A percentile compares a stretch with the other conserved stretches of the same genome.
These are phyloP conservation scores for Quercus glauca DNA, from an alignment of 306 rosid species.

Conservation along the genomic window DNA sequence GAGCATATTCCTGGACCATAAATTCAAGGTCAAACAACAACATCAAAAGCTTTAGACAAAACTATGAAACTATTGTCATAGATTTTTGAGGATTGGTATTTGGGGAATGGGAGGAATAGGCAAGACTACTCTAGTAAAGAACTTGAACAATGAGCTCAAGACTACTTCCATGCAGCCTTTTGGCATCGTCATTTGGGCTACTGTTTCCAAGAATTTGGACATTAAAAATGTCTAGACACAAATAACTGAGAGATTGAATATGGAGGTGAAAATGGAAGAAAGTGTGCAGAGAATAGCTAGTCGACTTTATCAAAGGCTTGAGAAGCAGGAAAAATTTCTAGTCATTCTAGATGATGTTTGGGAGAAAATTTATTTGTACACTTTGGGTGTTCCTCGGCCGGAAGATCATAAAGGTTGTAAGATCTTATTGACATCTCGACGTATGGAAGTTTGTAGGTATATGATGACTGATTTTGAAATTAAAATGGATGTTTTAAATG, in stretches of 20 bases:
- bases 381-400: constrained; percentile 8
- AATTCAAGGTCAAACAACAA: not conserved
- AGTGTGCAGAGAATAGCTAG: not conserved
- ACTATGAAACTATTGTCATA: not conserved
- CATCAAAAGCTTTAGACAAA: not conserved
- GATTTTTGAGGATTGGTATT: constrained; percentile 1
- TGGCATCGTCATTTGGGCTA: not conserved
- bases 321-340: not conserved
- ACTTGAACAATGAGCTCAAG: constrained; percentile 16
- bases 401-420: constrained; percentile 11
- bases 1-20: not conserved
- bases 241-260: constrained; percentile 10
- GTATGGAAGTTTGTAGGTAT: constrained; percentile 6
- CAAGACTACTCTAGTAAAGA: constrained; percentile 10
- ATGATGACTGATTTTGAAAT: constrained; percentile 1
- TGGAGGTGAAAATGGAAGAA: constrained; percentile 12
- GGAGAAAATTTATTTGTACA: not conserved
- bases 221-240: not conserved
- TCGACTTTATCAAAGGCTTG: not conserved
- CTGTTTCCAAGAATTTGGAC: no score
- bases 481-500: constrained; percentile 7
- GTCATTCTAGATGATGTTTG: no score
- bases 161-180: not conserved
- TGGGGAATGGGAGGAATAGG: constrained; percentile 15
- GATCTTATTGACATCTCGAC: constrained; percentile 9